A percentile compares a stretch with the other conserved stretches of the same genome.
These are phyloP conservation scores for Conringia planisiliqua DNA, from an alignment of 345 rosid genomes.

Conservation along the genomic window DNA sequence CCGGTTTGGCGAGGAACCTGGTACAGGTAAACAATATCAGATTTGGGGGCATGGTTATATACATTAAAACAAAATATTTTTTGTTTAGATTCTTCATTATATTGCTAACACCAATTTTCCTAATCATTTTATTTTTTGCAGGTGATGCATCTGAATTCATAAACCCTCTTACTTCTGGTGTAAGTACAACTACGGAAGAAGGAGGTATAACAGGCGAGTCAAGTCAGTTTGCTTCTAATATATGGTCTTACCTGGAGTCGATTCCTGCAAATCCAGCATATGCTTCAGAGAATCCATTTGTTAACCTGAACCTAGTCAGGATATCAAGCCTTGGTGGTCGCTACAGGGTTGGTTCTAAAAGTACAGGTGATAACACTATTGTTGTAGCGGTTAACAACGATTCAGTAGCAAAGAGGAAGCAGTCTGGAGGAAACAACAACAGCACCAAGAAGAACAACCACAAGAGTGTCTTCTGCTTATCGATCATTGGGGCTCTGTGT, in stretches of 20 bases:
- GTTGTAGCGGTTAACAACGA: conserved; percentile 9
- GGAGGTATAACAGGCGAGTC: conserved; percentile 18
- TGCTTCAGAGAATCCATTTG: conserved; percentile 65
- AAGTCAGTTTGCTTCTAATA: conserved; percentile 55
- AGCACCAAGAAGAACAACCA: not conserved
- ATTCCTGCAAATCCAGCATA: conserved; percentile 84
- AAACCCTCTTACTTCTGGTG: conserved; percentile 6
- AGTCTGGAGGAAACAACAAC: conserved; percentile 22
- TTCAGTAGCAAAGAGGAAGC: conserved; percentile 31
- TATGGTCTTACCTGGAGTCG: conserved; percentile 77
- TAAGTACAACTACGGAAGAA: not conserved
- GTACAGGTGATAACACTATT: not conserved
- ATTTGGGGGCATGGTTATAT: too few relatives aligned
- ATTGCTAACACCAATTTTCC: not conserved
- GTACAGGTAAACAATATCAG: conserved; percentile 12
- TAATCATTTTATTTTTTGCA: not conserved
- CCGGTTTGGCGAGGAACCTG: not conserved
- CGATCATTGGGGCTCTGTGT: conserved; percentile 56
- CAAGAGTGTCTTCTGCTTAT: conserved; percentile 46
- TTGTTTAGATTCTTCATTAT: not conserved
- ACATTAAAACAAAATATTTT: not conserved
- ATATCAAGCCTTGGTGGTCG: conserved; percentile 71
- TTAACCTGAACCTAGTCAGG: conserved; percentile 55
- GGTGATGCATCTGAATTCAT: conserved; percentile 16
- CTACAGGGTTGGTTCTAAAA: conserved; percentile 39